These are phyloP conservation scores for Ophiorrhiza pumila DNA, from an alignment of 257 asterid species.

Conservation along the genomic window DNA sequence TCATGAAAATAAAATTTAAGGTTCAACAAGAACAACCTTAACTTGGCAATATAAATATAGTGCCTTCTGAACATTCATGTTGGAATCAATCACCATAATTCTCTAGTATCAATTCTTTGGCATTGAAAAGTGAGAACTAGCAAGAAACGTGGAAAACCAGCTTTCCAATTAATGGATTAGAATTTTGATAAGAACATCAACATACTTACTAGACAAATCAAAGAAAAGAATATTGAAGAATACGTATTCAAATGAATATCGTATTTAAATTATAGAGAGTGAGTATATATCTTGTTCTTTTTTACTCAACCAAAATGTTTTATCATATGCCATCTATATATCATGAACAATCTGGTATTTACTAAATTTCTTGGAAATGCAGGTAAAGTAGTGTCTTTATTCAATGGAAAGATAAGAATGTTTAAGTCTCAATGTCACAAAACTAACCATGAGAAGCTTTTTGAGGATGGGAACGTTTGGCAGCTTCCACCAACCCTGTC, in stretches of 20 bases:
- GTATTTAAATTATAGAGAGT: not conserved
- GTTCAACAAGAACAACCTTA: not conserved
- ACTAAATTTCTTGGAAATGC: not conserved
- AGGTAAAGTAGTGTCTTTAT: not conserved
- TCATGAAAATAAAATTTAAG: not conserved
- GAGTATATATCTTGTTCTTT: not conserved
- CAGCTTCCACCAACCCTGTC: no score
- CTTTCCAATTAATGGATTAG: not conserved
- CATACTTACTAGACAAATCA: not conserved
- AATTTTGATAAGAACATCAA: constrained; percentile 2
- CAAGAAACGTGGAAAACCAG: constrained; percentile 10
- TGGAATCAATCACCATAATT: no score
- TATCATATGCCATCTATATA: not conserved
- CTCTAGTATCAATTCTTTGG: not conserved
- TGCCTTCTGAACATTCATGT: not conserved
- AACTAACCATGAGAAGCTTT: no score
- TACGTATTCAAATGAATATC: not conserved
- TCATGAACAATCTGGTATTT: not conserved
- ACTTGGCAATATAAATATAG: not conserved
- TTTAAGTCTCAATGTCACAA: no score
- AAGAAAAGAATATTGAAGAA: not conserved
- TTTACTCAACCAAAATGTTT: no score
- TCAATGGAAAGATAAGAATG: not conserved
- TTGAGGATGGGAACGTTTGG: no score
- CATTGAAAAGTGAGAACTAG: not conserved